These are phyloP conservation scores for Paramecium biaurelia DNA, from an alignment of 73 alveolate species.

Conservation along the genomic window DNA sequence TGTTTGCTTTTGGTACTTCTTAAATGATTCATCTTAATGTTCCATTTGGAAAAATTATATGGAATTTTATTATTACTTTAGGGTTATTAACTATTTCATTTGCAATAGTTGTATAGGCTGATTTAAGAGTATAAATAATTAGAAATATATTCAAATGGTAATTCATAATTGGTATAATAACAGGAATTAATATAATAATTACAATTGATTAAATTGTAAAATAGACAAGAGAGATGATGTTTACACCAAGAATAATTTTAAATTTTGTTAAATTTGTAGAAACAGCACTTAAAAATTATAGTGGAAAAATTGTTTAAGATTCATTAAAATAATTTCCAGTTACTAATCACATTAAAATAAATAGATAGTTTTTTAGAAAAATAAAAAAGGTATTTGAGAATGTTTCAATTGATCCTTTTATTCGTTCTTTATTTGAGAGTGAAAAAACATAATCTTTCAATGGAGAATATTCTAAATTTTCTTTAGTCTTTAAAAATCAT, in stretches of 20 bases:
- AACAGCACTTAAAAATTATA: not conserved
- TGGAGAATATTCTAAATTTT: constrained; percentile 24
- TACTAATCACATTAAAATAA: not conserved
- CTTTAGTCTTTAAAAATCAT: not conserved
- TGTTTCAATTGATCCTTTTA: constrained; percentile 40
- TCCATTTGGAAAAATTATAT: not conserved
- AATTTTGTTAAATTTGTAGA: not conserved
- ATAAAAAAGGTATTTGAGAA: constrained; percentile 16
- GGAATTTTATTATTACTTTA: not conserved
- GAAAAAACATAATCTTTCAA: constrained; percentile 32
- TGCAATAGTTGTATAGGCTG: not conserved
- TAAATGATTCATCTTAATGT: constrained; percentile 19
- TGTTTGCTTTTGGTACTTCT: not conserved
- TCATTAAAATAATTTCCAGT: not conserved
- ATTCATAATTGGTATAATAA: not conserved
- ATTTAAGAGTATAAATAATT: not conserved
- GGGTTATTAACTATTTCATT: not conserved
- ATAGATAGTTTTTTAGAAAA: not conserved
- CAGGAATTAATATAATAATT: not conserved
- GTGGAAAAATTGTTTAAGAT: not conserved
- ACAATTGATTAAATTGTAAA: not conserved
- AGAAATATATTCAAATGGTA: constrained; percentile 9
- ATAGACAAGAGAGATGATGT: not conserved
- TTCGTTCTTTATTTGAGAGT: constrained; percentile 27
- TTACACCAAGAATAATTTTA: not conserved